phyloP scores from a whole-genome alignment of 1,284 basidiomycete genomes.

The Singerocomus inundabilis region DNA sequence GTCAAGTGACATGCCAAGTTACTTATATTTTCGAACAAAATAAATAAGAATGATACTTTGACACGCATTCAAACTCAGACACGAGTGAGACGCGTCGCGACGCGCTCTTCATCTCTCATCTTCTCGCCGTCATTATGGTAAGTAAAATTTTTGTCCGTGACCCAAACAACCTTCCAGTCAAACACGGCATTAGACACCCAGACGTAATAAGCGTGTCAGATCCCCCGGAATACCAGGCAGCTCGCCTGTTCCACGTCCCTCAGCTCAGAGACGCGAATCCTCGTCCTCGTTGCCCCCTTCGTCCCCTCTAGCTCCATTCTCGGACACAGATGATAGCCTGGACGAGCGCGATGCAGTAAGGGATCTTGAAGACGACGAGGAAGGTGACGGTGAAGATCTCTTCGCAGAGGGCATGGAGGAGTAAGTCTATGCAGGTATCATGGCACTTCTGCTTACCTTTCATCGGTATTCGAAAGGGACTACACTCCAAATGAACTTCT shows the following conservation, averaged over 20 bases:
- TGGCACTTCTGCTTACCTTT: conserved; percentile 1
- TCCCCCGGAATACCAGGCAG: conserved; percentile 52
- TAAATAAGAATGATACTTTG: not conserved
- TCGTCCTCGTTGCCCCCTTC: conserved; percentile 77
- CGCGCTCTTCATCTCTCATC: conserved; percentile 27
- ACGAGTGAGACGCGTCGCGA: conserved; percentile 31
- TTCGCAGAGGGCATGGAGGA: conserved; percentile 79
- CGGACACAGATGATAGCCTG: conserved; percentile 81
- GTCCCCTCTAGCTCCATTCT: conserved; percentile 80
- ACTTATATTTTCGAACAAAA: not conserved
- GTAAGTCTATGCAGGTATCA: conserved; percentile 45
- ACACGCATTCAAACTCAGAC: conserved; percentile 38
- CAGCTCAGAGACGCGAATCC: conserved; percentile 53
- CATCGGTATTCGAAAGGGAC: conserved; percentile 55
- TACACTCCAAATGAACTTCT: conserved; percentile 82
- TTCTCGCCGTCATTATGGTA: conserved; percentile 30
- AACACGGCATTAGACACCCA: conserved; percentile 38
- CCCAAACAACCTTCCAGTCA: not conserved
- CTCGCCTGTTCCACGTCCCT: conserved; percentile 50
- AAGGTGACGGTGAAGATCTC: conserved; percentile 90
- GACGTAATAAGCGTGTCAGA: conserved; percentile 61
- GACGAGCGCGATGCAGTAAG: conserved; percentile 74
- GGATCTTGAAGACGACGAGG: conserved; percentile 67
- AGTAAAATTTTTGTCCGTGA: conserved; percentile 4
- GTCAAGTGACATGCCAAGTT: conserved; percentile 42